Evolutionary conservation across 768 basidiomycete species (phyloP), one percentile per base, ranked within the genome.

Genomic region (Amanita rubescens): DNA sequence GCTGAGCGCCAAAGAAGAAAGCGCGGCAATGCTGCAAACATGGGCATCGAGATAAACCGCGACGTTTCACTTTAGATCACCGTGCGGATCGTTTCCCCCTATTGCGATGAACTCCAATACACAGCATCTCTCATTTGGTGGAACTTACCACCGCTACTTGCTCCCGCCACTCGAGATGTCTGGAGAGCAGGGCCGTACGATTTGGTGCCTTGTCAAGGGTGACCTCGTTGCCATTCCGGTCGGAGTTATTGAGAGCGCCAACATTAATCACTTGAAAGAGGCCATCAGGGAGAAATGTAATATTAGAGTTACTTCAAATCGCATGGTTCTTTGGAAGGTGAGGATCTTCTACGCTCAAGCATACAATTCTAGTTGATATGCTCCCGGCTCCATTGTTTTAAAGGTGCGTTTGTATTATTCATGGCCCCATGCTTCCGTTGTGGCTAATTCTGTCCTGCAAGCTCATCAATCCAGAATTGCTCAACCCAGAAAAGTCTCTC

Each of bases 1-100:
- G 87, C 90, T 38, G 90, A 91, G 66, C 75, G 90, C 56, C 90
- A 92, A 66, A 80, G 90, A 44, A 67, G 87, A 57, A 92, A 92
- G 66, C 82, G 90, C 47, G 90, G 76, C 41, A 69, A 67, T 57
- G 66, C 64, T 55, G 66, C 69, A 44, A 75, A 74, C 51, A 67
- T 70, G 59, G 63, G 65, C 38, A 70, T 74, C n/a, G n/a, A n/a
- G n/a, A n/a, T n/a, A n/a, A n/a, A n/a, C n/a, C n/a, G n/a, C n/a
- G n/a, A n/a, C n/a, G n/a, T n/a, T n/a, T n/a, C n/a, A n/a, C n/a
- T n/a, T n/a, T n/a, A n/a, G n/a, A n/a, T n/a, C n/a, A n/a, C n/a
- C n/a, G n/a, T n/a, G n/a, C n/a, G n/a, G 27, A 30, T 30, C 27
- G 27, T 30, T 30, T n/a, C 27, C 27, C 8, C 27, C 27, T 30